These are phyloP conservation scores for Blumeria hordei DNA, from an alignment of 2,329 filamentous ascomycete species.

Conservation along the genomic window DNA sequence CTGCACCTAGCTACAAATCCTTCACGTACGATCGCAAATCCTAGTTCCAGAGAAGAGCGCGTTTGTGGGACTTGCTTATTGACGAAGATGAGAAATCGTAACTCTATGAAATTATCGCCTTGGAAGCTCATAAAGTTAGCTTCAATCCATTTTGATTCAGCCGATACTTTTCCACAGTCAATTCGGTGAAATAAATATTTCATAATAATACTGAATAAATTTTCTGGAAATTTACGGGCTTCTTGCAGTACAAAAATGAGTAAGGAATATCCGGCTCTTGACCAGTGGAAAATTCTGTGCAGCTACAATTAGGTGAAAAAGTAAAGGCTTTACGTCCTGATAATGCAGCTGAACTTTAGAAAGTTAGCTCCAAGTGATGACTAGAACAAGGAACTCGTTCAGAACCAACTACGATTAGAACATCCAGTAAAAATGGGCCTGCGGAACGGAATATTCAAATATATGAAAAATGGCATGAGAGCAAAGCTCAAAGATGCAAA, in stretches of 20 bases:
- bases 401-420: not conserved
- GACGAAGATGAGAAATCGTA: not conserved
- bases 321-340: not conserved
- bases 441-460: no score
- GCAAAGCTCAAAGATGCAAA: no score
- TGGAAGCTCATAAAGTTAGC: not conserved
- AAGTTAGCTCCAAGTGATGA: not conserved
- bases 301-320: not conserved
- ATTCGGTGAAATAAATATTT: not conserved
- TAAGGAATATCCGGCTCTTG: not conserved
- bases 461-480: no score
- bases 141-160: not conserved
- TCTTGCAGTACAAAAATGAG: not conserved
- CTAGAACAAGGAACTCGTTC: not conserved
- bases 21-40: no score
- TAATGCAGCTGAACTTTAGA: not conserved
- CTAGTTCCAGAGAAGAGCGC: no score
- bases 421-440: no score
- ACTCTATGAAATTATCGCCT: not conserved
- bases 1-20: no score
- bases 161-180: not conserved
- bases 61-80: not conserved
- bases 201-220: not conserved
- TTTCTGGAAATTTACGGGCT: not conserved
- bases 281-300: not conserved